These are phyloP conservation scores for Quercus lobata DNA, from an alignment of 331 rosid species.

Conservation along the genomic window DNA sequence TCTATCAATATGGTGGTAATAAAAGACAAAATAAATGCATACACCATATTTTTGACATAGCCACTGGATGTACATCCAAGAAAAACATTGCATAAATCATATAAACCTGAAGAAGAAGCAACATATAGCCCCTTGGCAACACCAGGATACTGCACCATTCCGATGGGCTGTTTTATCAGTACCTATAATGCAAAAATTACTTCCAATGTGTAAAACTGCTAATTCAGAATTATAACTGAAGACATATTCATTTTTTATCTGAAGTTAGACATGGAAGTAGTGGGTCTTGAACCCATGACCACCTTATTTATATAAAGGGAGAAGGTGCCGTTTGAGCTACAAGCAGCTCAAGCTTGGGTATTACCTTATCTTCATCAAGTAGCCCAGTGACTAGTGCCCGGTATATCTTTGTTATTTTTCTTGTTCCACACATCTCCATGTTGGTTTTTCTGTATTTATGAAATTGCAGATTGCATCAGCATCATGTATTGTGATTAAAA, in stretches of 20 bases:
- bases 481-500: neutral
- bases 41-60: neutral
- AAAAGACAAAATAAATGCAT: neutral
- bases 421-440: slow-evolving; percentile 33
- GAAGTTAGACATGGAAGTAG: neutral
- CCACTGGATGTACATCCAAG: neutral
- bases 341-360: neutral
- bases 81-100: neutral
- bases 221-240: neutral
- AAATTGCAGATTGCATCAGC: neutral
- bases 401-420: slow-evolving; percentile 76
- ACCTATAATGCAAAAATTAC: slow-evolving; percentile 41
- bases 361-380: slow-evolving; percentile 68
- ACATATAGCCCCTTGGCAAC: slow-evolving; percentile 87
- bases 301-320: neutral
- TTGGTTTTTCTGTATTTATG: slow-evolving; percentile 34
- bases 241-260: neutral
- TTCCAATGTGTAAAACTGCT: slow-evolving; percentile 2
- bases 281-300: neutral
- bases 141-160: slow-evolving; percentile 73
- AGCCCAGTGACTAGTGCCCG: slow-evolving; percentile 75
- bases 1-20: neutral
- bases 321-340: neutral
- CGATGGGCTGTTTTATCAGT: slow-evolving; percentile 72
- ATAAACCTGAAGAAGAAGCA: slow-evolving; percentile 72